Base-by-base conservation (phyloP, 2,329 filamentous ascomycete species). In the Colletotrichum sp. region DNA sequence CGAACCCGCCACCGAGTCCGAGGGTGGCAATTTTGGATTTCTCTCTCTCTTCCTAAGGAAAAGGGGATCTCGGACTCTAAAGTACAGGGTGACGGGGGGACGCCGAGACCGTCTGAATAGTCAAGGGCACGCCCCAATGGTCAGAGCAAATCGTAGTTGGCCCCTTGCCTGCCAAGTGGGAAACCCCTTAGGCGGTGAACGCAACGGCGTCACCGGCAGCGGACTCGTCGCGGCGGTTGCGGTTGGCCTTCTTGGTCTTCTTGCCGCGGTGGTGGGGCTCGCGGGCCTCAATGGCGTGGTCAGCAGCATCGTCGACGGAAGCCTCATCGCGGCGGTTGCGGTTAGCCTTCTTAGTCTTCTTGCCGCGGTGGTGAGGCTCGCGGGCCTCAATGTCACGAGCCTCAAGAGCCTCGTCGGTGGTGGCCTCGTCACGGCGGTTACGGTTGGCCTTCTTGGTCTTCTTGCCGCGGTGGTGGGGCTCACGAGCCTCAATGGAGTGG, bases 361-460 rank as follows among this genome's bases (percentile, higher is more conserved):
- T n/a, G n/a, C n/a, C n/a, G n/a, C n/a, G n/a, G n/a, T n/a, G n/a
- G n/a, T n/a, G n/a, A n/a, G n/a, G n/a, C n/a, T n/a, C n/a, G n/a
- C n/a, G n/a, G n/a, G n/a, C 62, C 34, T 79, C 78, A 9, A 79
- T 57, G n/a, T 79, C 77, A 24, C 77, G 78, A 36, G 77, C 52
- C 24, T 79, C 78, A 1, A 78, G 36, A 30, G 66, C 66, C 28
- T 69, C 49, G n/a, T n/a, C n/a, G 76, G 36, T 79, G n/a, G n/a
- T 7, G 5, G 8, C 36, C n/a, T 62, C 67, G 3, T 39, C 60
- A 4, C 63, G 60, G 30, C 72, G 64, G 49, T 59, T 69, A 12
- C 52, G 64, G 32, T 74, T 68, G 28, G 62, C 64, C 55, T 73
- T 76, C 18, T 69, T 72, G 0, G 71, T 77, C 62, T 71, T 78